Base-by-base conservation (phyloP, 495 filamentous ascomycete genomes). In the Hypoxylon lienhwacheense region DNA sequence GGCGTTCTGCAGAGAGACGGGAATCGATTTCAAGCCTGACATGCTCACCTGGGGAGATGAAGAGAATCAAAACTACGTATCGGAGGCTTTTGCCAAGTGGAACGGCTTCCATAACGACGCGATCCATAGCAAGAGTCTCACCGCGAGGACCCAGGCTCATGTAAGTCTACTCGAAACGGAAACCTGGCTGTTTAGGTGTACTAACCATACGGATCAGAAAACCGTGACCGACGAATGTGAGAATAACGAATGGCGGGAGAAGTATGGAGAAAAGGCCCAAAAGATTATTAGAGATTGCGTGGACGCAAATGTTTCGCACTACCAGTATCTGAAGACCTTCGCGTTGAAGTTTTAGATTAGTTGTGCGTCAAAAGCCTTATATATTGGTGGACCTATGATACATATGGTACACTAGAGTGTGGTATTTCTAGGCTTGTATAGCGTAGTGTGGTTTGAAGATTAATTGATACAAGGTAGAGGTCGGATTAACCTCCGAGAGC, bases 41-140 rank as follows among this genome's bases (percentile, higher is more conserved):
- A 93, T 97, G 91, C 77, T 98, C 47, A 72, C 70, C 16, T 98
- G 93, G 93, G 85, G 87, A 31, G 82, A 81, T 22, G 83, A 83
- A 55, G 82, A 82, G 41, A 83, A 85, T 34, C 82, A 92, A 49
- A 44, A 70, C 40, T 63, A 72, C 43, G 91, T 88, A 0, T 74
- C 73, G 44, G 77, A 80, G 45, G 79, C 79, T 14, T 98, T 98
- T 73, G 88, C 89, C 73, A 98, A 98, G 73, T 98, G 93, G 93
- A 84, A 82, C 47, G 93, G 91, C 0, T 98, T 96, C 68, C 93
- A 97, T 64, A 87, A 97, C 42, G 92, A 97, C 76, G 93, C 89
- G 12, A 87, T 97, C 54, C 73, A 85, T 42, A 91, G 86, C 54
- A 85, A 75, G 40, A 82, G 81, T 32, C 69, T 98, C 57, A 85